Base-by-base conservation (phyloP, 495 filamentous ascomycete species). In the Aspergillus steynii region DNA sequence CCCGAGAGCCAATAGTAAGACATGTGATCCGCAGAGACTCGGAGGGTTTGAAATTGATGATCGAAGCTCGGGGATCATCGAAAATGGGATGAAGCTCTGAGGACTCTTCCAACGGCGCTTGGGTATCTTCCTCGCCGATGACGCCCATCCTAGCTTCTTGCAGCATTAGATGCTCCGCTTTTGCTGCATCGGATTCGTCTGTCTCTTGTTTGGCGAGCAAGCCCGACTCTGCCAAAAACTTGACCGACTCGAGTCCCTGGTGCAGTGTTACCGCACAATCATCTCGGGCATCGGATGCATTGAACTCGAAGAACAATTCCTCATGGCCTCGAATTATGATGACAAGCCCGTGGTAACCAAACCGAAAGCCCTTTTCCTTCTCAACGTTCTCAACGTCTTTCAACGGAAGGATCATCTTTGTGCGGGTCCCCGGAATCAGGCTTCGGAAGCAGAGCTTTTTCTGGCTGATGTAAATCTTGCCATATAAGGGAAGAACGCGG, bases 281-380 rank as follows among this genome's bases (percentile, higher is more conserved):
- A 68, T 99, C 93, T 52, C 95, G 86, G 52, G 84, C 81, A 56
- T 92, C 93, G 4, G 83, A 73, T 14, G 86, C 79, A 60, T 82
- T 82, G 71, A 99, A 98, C 68, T 99, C 95, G 71, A 99, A 98
- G 73, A 99, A 98, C 2, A 99, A 75, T 70, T 99, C 96, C 71
- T 98, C 95, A 65, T 97, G 93, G 8, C 93, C 95, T 34, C 90
- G 86, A 55, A 99, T 93, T 5, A 96, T 89, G 26, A 99, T 82
- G 6, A 97, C 94, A 55, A 99, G 81, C 10, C 93, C 95, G 5
- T 92, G 90, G 62, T 96, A 97, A 5, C 92, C 92, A 71, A 96
- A 90, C 25, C 93, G 85, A 68, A 96, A 98, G 0, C 95, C 96
- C 68, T 93, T 96, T 74, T 97, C 94, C 68, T 96, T 97, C 60